These are phyloP conservation scores for Lentinula novae-zelandiae DNA, from an alignment of 1,284 basidiomycete species.

Conservation along the genomic window DNA sequence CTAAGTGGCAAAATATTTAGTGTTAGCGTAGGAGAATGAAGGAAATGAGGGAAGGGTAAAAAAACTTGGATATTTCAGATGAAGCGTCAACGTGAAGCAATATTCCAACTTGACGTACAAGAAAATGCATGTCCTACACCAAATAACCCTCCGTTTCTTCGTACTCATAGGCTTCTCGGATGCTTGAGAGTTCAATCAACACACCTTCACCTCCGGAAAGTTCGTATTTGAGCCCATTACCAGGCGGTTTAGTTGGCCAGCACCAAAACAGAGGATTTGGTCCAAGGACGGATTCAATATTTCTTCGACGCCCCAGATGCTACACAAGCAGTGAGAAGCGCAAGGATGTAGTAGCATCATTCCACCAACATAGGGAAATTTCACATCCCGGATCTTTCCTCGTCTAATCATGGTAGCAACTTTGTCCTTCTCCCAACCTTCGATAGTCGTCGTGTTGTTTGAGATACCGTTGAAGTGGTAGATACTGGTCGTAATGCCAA, in stretches of 20 bases:
- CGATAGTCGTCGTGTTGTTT: constrained; percentile 92
- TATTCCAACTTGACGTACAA: not conserved
- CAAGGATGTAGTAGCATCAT: not conserved
- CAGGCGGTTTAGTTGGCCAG: constrained; percentile 63
- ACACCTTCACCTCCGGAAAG: constrained; percentile 73
- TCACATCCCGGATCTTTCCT: constrained; percentile 87
- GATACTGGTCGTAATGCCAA: constrained; percentile 40
- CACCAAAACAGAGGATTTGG: constrained; percentile 77
- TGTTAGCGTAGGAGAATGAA: not conserved
- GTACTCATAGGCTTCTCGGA: constrained; percentile 13
- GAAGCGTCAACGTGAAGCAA: not conserved
- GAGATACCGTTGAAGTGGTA: constrained; percentile 87
- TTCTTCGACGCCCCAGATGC: constrained; percentile 75
- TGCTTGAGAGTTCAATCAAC: constrained; percentile 54
- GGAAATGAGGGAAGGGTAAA: not conserved
- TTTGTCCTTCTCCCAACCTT: constrained; percentile 97
- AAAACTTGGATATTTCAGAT: not conserved
- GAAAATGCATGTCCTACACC: not conserved
- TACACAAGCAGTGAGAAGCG: constrained; percentile 26
- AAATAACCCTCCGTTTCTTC: constrained; percentile 3
- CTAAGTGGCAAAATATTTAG: not conserved
- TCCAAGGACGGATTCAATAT: constrained; percentile 79
- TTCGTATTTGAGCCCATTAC: constrained; percentile 77
- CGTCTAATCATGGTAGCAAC: constrained; percentile 80
- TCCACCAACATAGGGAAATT: constrained; percentile 85